Percentiles rank a stretch among this genome's conserved stretches.
Evolutionary conservation across 805 yeast genomes (phyloP).

Genomic region (Yarrowia deformans): DNA sequence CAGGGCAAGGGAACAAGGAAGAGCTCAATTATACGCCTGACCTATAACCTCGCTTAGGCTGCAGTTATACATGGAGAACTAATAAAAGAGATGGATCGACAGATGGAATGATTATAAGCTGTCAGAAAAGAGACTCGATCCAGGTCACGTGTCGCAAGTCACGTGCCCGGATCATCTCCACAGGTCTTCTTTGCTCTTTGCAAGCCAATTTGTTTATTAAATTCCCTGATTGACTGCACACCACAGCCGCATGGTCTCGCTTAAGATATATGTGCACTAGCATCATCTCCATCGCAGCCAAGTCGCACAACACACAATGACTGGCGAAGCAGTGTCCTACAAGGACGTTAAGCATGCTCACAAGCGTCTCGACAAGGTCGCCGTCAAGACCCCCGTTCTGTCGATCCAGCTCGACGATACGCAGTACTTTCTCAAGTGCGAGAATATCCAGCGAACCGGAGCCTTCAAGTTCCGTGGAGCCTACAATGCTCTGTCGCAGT

Average conservation of each 20-base stretch:
- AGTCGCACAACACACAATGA: slow-evolving; percentile 9
- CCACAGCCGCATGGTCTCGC: slow-evolving; percentile 13
- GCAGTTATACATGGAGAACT: slow-evolving; percentile 15
- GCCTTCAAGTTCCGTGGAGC: slow-evolving; percentile 62
- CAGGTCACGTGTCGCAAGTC: neutral
- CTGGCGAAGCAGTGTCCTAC: neutral
- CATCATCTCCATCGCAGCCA: neutral
- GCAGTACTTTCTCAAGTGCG: slow-evolving; percentile 31
- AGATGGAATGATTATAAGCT: no score
- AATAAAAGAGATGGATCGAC: no score
- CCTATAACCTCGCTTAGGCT: slow-evolving; percentile 7
- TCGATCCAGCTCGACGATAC: slow-evolving; percentile 32
- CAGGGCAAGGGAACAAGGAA: neutral
- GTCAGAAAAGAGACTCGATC: no score
- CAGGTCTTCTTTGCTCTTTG: neutral
- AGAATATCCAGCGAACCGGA: slow-evolving; percentile 40
- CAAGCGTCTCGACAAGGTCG: slow-evolving; percentile 26
- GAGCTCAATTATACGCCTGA: neutral
- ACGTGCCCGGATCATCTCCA: neutral
- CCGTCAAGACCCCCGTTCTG: slow-evolving; percentile 27
- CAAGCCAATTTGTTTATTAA: neutral
- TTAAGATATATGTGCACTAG: neutral
- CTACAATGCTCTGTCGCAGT: slow-evolving; percentile 57
- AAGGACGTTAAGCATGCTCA: slow-evolving; percentile 31
- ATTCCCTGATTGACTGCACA: slow-evolving; percentile 6